These are phyloP conservation scores for Rhodamnia rubescens DNA, from an alignment of 345 rosid genomes.

Conservation along the genomic window DNA sequence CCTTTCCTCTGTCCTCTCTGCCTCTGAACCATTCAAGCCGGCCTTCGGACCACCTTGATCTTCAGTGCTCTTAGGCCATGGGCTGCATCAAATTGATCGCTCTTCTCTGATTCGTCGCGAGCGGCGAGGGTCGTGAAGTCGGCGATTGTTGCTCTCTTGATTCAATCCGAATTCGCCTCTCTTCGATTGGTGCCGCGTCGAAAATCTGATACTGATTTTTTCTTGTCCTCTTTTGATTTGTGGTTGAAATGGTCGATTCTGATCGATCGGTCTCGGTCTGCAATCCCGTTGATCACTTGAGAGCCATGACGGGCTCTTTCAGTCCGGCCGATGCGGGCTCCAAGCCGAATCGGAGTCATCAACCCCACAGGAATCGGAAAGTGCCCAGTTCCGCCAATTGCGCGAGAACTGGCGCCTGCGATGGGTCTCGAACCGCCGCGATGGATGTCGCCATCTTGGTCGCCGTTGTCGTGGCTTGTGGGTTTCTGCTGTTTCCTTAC, in stretches of 20 bases:
- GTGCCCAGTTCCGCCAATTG: neutral
- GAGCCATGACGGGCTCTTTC: slow-evolving; percentile 2
- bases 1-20: no score
- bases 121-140: no score
- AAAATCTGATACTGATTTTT: neutral
- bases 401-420: neutral
- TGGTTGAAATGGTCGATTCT: slow-evolving; percentile 5
- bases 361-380: neutral
- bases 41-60: no score
- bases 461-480: slow-evolving; percentile 7
- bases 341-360: neutral
- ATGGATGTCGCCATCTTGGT: slow-evolving; percentile 9
- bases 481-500: slow-evolving; percentile 9
- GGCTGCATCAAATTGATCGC: no score
- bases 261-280: slow-evolving; percentile 6
- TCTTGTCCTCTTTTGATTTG: neutral
- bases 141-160: no score
- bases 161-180: neutral
- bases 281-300: slow-evolving; percentile 3
- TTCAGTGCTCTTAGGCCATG: no score
- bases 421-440: slow-evolving; percentile 5
- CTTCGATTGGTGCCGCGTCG: neutral
- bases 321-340: neutral
- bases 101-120: no score
- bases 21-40: no score